Percentiles rank a stretch among this genome's conserved stretches.
These are phyloP conservation scores for Beauveria caledonica DNA, from an alignment of 2,329 filamentous ascomycete species.

Conservation along the genomic window DNA sequence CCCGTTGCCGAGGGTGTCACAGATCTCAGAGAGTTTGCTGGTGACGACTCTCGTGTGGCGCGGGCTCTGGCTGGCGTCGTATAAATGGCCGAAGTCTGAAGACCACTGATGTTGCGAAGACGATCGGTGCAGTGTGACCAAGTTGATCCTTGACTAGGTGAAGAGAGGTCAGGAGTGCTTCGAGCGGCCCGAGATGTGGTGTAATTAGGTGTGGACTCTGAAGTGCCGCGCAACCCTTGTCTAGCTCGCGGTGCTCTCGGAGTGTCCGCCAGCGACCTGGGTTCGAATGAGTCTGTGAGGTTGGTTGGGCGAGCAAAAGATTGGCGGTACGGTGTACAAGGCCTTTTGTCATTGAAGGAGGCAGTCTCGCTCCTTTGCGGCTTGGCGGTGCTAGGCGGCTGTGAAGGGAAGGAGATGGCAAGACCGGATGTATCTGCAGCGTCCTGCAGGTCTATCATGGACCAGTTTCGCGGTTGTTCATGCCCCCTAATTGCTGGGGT, in stretches of 20 bases:
- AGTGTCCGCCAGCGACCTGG: neutral
- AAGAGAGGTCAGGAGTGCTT: constrained; percentile 9
- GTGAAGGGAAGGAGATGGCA: constrained; percentile 1
- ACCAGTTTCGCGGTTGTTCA: constrained; percentile 4
- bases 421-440: neutral
- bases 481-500: constrained; percentile 5
- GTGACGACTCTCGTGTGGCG: constrained; percentile 8
- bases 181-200: constrained; percentile 4
- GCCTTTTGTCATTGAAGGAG: neutral
- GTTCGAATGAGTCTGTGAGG: constrained; percentile 3
- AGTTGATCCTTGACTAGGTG: constrained; percentile 20
- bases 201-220: constrained; percentile 2
- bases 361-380: neutral
- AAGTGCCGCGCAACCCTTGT: constrained; percentile 6
- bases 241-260: constrained; percentile 7
- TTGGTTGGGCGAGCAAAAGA: neutral
- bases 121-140: constrained; percentile 14
- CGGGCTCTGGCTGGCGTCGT: constrained; percentile 6
- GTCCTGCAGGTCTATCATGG: neutral
- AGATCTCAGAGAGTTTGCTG: constrained; percentile 22
- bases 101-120: constrained; percentile 2
- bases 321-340: neutral
- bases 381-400: neutral
- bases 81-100: constrained; percentile 3
- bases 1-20: constrained; percentile 11